These are phyloP conservation scores for Xylaria scruposa DNA, from an alignment of 495 filamentous ascomycete genomes.

Conservation along the genomic window DNA sequence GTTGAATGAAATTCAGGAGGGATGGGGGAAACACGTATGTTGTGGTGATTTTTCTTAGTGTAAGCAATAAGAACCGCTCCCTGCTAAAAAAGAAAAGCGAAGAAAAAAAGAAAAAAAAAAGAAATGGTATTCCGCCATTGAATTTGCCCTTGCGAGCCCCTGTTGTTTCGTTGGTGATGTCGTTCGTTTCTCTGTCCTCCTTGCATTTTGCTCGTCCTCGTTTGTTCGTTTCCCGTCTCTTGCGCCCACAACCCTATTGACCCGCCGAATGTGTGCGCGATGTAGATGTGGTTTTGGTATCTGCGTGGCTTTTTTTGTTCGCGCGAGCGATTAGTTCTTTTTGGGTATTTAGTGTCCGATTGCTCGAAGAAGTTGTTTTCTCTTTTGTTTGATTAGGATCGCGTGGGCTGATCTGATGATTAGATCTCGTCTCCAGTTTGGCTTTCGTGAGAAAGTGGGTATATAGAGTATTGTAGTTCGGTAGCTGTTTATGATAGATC, in stretches of 20 bases:
- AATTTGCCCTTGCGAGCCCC: conserved; percentile 7
- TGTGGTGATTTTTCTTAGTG: neutral
- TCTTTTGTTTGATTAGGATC: conserved; percentile 9
- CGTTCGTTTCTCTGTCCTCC: neutral
- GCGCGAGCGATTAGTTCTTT: conserved; percentile 32
- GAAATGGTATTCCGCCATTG: conserved; percentile 2
- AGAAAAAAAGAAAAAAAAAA: neutral
- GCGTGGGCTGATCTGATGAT: neutral
- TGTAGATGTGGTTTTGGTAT: conserved; percentile 11
- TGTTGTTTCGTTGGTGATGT: neutral
- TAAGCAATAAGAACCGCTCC: neutral
- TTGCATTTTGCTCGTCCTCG: neutral
- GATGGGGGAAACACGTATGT: neutral
- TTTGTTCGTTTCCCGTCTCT: conserved; percentile 2
- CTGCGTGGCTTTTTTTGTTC: conserved; percentile 17
- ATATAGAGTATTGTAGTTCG: neutral
- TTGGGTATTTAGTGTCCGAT: conserved; percentile 15
- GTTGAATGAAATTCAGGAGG: neutral
- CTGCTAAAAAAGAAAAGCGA: neutral
- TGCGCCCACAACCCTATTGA: neutral
- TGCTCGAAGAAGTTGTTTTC: conserved; percentile 20
- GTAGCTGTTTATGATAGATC: neutral
- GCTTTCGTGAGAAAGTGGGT: conserved; percentile 23
- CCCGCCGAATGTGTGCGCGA: neutral
- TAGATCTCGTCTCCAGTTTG: neutral